These are phyloP conservation scores for Dillenia turbinata DNA, from an alignment of 164 flowering plant species.

Conservation along the genomic window DNA sequence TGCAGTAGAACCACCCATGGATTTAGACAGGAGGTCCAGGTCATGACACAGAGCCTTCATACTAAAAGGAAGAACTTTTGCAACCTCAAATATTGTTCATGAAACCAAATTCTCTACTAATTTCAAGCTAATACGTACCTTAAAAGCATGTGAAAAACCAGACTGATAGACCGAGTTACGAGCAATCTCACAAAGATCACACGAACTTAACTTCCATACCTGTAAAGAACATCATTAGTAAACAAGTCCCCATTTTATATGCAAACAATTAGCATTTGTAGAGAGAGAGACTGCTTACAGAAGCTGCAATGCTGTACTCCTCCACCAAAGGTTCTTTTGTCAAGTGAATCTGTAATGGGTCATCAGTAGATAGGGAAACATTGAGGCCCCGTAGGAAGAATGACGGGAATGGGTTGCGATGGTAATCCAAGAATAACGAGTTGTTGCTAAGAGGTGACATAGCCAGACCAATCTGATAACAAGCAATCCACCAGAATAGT, in stretches of 20 bases:
- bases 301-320: constrained; percentile 98
- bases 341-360: constrained; percentile 94
- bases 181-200: constrained; percentile 96
- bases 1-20: too few species aligned
- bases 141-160: constrained; percentile 91
- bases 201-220: constrained; percentile 96
- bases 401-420: constrained; percentile 85
- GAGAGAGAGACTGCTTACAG: constrained; percentile 46
- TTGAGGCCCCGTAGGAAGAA: constrained; percentile 91
- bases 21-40: too few species aligned
- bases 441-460: constrained; percentile 99
- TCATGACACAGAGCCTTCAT: too few species aligned
- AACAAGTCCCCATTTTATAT: background rate
- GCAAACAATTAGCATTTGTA: background rate
- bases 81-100: too few species aligned
- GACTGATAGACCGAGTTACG: constrained; percentile 94
- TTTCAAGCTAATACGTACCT: constrained; percentile 37
- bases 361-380: constrained; percentile 97
- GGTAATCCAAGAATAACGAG: constrained; percentile 83
- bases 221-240: constrained; percentile 19
- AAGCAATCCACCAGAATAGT: constrained; percentile 4
- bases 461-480: constrained; percentile 84
- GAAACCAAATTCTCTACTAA: background rate
- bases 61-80: too few species aligned
- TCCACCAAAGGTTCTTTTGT: constrained; percentile 97